Conservation (phyloP, 192 early-diverging fungal species). For the Gonapodya sp. region DNA sequence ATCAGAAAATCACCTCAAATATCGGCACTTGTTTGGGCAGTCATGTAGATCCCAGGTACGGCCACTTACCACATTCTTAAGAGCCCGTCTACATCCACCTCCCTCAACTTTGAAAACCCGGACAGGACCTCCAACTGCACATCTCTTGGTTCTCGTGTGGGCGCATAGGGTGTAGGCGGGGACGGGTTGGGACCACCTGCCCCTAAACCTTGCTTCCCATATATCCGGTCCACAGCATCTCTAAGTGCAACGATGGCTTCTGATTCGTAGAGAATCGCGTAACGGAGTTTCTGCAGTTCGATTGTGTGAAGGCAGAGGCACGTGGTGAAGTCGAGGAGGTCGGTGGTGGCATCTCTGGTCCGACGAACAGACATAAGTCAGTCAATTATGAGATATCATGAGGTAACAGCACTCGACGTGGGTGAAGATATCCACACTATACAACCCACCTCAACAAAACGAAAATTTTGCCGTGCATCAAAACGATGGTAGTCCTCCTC, state of each 20-base stretch:
- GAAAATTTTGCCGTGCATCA: background rate
- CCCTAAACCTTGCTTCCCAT: background rate
- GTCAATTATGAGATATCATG: no score
- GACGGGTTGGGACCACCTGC: background rate
- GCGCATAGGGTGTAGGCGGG: background rate
- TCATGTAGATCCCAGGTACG: no score
- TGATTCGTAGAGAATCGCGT: background rate
- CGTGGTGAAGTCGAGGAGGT: slow-evolving; percentile 13
- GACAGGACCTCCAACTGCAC: background rate
- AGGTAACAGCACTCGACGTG: no score
- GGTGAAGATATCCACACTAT: no score
- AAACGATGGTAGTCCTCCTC: background rate
- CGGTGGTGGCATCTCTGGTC: slow-evolving; percentile 11
- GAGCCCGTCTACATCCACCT: background rate
- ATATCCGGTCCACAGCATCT: background rate
- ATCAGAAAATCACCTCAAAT: no score
- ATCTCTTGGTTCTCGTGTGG: background rate
- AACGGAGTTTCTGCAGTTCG: slow-evolving; percentile 6
- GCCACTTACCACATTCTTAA: background rate
- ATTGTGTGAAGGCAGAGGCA: slow-evolving; percentile 13
- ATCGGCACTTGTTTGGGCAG: no score
- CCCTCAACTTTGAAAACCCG: background rate
- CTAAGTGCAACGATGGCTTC: background rate
- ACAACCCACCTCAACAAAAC: background rate
- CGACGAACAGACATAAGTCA: background rate